Conservation (phyloP, 805 yeast species). For the Candida glaebosa region DNA sequence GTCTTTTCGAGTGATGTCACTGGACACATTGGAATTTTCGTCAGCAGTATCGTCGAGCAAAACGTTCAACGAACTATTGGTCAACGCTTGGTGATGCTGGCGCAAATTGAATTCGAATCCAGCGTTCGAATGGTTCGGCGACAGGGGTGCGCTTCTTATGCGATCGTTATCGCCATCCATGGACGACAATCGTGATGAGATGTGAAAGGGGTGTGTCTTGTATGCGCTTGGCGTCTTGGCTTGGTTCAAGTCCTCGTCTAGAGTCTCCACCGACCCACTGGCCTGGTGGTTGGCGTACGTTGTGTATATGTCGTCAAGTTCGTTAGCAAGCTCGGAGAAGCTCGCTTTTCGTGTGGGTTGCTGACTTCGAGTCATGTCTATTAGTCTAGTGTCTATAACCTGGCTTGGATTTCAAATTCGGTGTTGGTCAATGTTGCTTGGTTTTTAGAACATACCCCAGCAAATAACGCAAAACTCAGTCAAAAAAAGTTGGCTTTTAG, state of each 20-base stretch:
- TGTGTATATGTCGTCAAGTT: conserved; percentile 25
- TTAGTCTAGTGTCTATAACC: background rate
- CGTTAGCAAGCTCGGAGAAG: conserved; percentile 18
- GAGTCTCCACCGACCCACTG: conserved; percentile 21
- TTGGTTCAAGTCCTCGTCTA: conserved; percentile 20
- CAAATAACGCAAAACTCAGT: background rate
- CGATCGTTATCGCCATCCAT: conserved; percentile 13
- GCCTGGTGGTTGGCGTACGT: conserved; percentile 12
- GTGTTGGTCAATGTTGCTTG: background rate
- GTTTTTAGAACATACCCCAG: background rate
- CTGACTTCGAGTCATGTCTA: background rate
- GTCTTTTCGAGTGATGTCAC: conserved; percentile 8
- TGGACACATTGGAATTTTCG: too few relatives aligned
- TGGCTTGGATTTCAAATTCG: background rate
- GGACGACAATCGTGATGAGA: conserved; percentile 23
- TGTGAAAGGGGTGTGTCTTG: conserved; percentile 13
- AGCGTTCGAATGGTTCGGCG: conserved; percentile 24
- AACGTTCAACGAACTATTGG: conserved; percentile 36
- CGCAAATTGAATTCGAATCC: conserved; percentile 30
- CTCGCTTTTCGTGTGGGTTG: conserved; percentile 3
- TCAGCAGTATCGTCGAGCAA: conserved; percentile 27
- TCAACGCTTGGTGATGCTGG: conserved; percentile 17
- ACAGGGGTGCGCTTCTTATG: conserved; percentile 25
- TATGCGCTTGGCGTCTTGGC: conserved; percentile 1
- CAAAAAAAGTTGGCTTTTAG: background rate